Evolutionary conservation across 192 early-diverging fungal genomes (phyloP).

Genomic region (Podochytrium sp.): DNA sequence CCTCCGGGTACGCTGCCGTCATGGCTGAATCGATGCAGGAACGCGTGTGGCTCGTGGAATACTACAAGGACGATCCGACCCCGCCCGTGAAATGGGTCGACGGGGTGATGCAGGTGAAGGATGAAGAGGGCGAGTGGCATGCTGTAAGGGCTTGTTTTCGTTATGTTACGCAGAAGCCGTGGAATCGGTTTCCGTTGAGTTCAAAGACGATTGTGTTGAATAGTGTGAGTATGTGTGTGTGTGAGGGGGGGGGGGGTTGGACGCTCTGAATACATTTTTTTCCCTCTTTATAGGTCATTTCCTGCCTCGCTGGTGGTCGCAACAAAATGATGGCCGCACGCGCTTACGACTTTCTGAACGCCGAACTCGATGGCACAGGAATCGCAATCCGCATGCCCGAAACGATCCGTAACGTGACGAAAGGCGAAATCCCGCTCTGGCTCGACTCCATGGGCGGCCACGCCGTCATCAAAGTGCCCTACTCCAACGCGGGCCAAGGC

Average conservation of each 20-base stretch:
- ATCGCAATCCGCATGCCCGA: constrained; percentile 72
- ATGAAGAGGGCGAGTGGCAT: constrained; percentile 72
- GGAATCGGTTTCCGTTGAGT: constrained; percentile 81
- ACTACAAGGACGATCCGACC: constrained; percentile 70
- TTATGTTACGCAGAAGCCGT: constrained; percentile 88
- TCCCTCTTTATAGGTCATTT: constrained; percentile 62
- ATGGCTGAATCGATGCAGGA: constrained; percentile 79
- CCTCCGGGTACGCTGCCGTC: constrained; percentile 79
- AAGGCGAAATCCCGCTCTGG: constrained; percentile 81
- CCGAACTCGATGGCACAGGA: constrained; percentile 75
- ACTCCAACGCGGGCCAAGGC: constrained; percentile 81
- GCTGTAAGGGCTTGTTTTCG: constrained; percentile 86
- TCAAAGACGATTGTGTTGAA: constrained; percentile 81
- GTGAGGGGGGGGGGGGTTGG: background rate
- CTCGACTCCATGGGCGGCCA: constrained; percentile 84
- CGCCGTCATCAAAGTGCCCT: constrained; percentile 84
- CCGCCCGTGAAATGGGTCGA: constrained; percentile 83
- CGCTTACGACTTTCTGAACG: constrained; percentile 85
- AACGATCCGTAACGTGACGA: constrained; percentile 83
- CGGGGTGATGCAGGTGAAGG: constrained; percentile 72
- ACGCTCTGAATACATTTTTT: too few species aligned
- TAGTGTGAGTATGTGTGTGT: constrained; percentile 32
- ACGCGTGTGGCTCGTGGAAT: constrained; percentile 79
- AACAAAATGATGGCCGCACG: constrained; percentile 91
- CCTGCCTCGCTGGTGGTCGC: constrained; percentile 83